Evolutionary conservation across 1,139 yeast genomes (phyloP).

Genomic region (Pichia terricola): DNA sequence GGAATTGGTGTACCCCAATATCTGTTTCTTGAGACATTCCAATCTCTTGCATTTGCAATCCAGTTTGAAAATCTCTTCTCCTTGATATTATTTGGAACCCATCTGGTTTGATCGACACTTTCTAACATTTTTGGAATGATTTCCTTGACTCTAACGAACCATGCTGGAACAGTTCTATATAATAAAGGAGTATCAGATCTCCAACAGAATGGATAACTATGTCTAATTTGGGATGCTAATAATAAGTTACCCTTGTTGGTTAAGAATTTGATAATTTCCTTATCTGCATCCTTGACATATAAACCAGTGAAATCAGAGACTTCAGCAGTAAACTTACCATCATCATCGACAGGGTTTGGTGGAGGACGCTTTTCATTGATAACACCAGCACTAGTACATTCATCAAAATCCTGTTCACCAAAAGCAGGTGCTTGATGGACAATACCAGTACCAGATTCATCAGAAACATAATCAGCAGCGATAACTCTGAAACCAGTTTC

Average conservation of each 20-base stretch:
- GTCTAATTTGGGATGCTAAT: slow-evolving; percentile 75
- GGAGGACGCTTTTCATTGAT: slow-evolving; percentile 60
- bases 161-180: slow-evolving; percentile 94
- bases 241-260: slow-evolving; percentile 71
- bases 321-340: slow-evolving; percentile 69
- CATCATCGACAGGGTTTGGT: slow-evolving; percentile 92
- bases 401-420: slow-evolving; percentile 97
- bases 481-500: slow-evolving; percentile 77
- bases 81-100: slow-evolving; percentile 90
- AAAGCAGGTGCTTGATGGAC: slow-evolving; percentile 98
- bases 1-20: slow-evolving; percentile 99
- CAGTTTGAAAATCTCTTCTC: slow-evolving; percentile 95
- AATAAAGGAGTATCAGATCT: slow-evolving; percentile 97
- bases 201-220: slow-evolving; percentile 99
- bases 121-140: slow-evolving; percentile 82
- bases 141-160: slow-evolving; percentile 90
- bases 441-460: slow-evolving; percentile 97
- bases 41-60: slow-evolving; percentile 97
- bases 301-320: slow-evolving; percentile 71
- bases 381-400: slow-evolving; percentile 66
- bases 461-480: slow-evolving; percentile 74
- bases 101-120: slow-evolving; percentile 76
- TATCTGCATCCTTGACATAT: slow-evolving; percentile 94
- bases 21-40: slow-evolving; percentile 97
- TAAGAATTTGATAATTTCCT: slow-evolving; percentile 73